Evolutionary conservation across 495 filamentous ascomycete genomes (phyloP).

Genomic region (Jackrogersella multiformis): DNA sequence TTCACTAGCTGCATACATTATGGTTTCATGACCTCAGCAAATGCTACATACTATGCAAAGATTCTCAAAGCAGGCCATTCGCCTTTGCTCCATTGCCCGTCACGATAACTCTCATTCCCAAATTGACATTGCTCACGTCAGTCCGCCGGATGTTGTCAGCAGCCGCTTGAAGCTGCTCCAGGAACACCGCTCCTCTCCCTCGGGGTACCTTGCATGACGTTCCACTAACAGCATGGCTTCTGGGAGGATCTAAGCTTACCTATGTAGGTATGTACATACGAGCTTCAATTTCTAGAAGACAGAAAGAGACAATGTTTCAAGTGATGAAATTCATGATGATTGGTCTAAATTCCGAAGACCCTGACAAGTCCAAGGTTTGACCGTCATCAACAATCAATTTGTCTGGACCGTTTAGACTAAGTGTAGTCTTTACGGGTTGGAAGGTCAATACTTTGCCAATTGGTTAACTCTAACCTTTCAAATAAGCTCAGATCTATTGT

Average conservation of each 20-base stretch:
- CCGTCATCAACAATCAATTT: not conserved
- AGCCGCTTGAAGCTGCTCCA: constrained; percentile 15
- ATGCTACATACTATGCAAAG: constrained; percentile 32
- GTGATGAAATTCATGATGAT: no score
- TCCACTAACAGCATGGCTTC: not conserved
- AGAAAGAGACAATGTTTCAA: no score
- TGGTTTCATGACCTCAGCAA: constrained; percentile 35
- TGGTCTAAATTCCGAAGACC: not conserved
- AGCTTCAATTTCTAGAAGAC: not conserved
- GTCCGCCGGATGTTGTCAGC: constrained; percentile 4
- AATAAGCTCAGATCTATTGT: not conserved
- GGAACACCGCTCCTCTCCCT: constrained; percentile 13
- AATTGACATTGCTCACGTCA: constrained; percentile 35
- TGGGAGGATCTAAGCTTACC: no score
- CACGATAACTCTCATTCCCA: constrained; percentile 7
- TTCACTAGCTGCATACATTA: constrained; percentile 31
- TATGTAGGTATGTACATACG: not conserved
- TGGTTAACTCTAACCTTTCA: not conserved
- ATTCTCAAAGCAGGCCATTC: constrained; percentile 8
- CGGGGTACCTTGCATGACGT: constrained; percentile 36
- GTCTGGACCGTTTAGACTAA: not conserved
- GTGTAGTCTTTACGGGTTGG: not conserved
- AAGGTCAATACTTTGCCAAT: not conserved
- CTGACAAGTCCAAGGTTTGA: not conserved
- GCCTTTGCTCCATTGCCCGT: constrained; percentile 8